A percentile compares a stretch with the other conserved stretches of the same genome.
Evolutionary conservation across 805 yeast species (phyloP).

Genomic region (Yarrowia sp.): DNA sequence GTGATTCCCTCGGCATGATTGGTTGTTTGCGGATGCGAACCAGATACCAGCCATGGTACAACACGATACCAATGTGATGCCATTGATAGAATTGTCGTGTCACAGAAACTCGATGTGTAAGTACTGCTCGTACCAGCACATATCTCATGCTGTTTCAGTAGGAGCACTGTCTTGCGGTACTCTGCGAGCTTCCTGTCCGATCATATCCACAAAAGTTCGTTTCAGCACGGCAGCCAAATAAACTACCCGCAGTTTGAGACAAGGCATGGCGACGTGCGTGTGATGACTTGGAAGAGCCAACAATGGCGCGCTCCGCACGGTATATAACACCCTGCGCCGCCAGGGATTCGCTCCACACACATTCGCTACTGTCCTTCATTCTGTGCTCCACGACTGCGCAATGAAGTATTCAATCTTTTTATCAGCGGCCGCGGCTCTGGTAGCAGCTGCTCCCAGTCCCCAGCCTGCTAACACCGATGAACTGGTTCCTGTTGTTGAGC

Average conservation of each 20-base stretch:
- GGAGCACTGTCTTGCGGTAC: no score
- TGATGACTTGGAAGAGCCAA: background rate
- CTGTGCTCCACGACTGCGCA: slow-evolving; percentile 30
- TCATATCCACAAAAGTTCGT: background rate
- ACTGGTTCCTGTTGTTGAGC: slow-evolving; percentile 30
- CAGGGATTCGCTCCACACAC: slow-evolving; percentile 5
- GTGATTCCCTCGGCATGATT: background rate
- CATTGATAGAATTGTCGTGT: background rate
- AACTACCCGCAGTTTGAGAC: slow-evolving; percentile 7
- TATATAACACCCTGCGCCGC: slow-evolving; percentile 34
- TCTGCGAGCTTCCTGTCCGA: no score
- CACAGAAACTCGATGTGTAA: background rate
- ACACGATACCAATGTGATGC: no score
- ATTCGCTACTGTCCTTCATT: slow-evolving; percentile 35
- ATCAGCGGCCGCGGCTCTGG: slow-evolving; percentile 25
- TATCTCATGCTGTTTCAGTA: no score
- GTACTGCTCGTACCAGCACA: no score
- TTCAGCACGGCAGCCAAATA: slow-evolving; percentile 27
- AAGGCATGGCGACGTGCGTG: slow-evolving; percentile 24
- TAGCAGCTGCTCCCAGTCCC: slow-evolving; percentile 27
- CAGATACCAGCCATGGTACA: background rate
- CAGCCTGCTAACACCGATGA: slow-evolving; percentile 8
- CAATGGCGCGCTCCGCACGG: background rate
- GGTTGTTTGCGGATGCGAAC: background rate
- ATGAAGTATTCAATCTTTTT: slow-evolving; percentile 32